phyloP scores from a whole-genome alignment of 768 basidiomycete species.

The Rhizopogon rudus region DNA sequence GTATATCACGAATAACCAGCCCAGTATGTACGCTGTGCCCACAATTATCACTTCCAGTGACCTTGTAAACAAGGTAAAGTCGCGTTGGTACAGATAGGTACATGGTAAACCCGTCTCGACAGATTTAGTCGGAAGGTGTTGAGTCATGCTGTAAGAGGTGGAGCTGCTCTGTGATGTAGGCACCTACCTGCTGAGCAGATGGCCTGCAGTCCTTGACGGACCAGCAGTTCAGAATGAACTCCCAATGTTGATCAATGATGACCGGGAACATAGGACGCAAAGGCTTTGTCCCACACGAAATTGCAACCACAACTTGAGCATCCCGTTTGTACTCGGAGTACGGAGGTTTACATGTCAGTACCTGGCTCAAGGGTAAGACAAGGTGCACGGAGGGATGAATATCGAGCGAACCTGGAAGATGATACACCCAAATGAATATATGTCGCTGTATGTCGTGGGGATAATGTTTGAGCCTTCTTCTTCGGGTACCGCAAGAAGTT shows the following conservation, averaged over 20 bases:
- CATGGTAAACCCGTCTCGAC: not conserved
- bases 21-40: too few species aligned
- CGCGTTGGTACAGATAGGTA: not conserved
- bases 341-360: slow-evolving; percentile 1
- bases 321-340: slow-evolving; percentile 6
- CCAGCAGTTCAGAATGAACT: slow-evolving; percentile 8
- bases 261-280: not conserved
- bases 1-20: too few species aligned
- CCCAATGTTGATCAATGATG: slow-evolving; percentile 3
- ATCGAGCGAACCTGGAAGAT: slow-evolving; percentile 5
- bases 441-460: slow-evolving; percentile 30
- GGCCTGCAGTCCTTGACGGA: slow-evolving; percentile 11
- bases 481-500: slow-evolving; percentile 31
- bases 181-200: slow-evolving; percentile 16
- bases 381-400: not conserved
- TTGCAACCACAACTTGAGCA: slow-evolving; percentile 5
- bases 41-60: too few species aligned
- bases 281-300: slow-evolving; percentile 3
- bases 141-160: not conserved
- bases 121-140: not conserved
- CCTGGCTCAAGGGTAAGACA: not conserved
- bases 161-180: slow-evolving; percentile 17
- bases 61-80: too few species aligned
- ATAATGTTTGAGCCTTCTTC: not conserved
- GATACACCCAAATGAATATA: slow-evolving; percentile 35